Base-by-base conservation (phyloP, 148 eudicot species). In the Camellia lanceoleosa region DNA sequence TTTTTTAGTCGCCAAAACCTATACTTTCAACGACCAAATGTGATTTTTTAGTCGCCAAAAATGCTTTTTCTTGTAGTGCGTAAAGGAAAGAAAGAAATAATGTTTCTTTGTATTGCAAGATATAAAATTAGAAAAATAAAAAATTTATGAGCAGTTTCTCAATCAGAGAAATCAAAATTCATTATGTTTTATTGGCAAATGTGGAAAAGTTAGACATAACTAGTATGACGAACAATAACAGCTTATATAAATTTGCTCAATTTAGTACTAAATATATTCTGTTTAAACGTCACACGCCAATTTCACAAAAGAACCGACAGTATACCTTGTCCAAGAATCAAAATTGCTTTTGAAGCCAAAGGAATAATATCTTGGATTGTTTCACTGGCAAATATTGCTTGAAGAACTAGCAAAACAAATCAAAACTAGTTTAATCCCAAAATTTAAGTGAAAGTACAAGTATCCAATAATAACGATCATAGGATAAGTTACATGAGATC, bases 291-390 rank as follows among this genome's bases (percentile, higher is more conserved):
- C 23, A 64, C 19, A n/a, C 47, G 51, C 30, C 42, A 44, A 38
- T 75, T 18, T 63, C 18, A 42, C 49, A 12, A 43, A 81, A 56
- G 7, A 42, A 79, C 74, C 62, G 78, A 79, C 42, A 18, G 51
- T 67, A 78, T 93, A 95, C 98, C 98, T 91, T 88, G 93, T 76
- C 97, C 98, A 81, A 95, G 97, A 78, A 95, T 71, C 91, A 93
- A 79, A 71, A 93, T 75, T 80, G 90, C 83, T 88, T 89, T 86
- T 41, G 86, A 84, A 63, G 90, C 85, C 85, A 89, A 88, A 66
- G 97, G 89, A 81, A 88, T 77, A 76, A 93, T 84, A 55, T 92
- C 90, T 83, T 87, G 91, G 78, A 95, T 90, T 81, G 80, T 95
- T 89, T 93, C 94, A 82, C 92, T 84, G 64, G 88, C 12, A 87